Evolutionary conservation across 768 basidiomycete genomes (phyloP), one percentile per base, ranked within the genome.

Genomic region (Hemileccinum impolitum): DNA sequence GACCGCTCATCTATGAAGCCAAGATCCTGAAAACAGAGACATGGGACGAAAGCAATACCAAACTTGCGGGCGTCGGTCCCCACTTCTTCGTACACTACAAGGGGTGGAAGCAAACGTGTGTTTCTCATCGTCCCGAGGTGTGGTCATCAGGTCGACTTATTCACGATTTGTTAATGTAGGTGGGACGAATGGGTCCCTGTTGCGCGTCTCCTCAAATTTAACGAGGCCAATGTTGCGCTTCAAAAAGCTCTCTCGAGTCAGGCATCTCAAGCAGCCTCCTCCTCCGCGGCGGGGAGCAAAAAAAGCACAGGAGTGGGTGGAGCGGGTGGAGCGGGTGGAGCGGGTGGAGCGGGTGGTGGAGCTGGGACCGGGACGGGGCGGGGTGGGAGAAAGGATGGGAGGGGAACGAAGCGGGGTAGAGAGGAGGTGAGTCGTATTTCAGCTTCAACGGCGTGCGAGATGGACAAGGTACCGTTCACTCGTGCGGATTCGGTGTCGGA

Each of bases 31-130:
- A 83, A 57, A 64, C 68, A 11, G 82, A 85, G 51, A 76, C 71
- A 35, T 85, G 82, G 70, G 81, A 84, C 50, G 84, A 86, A 57
- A 68, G 74, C 15, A 83, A 74, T 47, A 79, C 84, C 1, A 74
- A 79, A 36, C 76, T 79, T 6, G 81, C 83, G 6, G 65, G 69
- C 10, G 67, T 78, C 3, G 95, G 94, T 6, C 80, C 82, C 4
- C 91, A 95, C 60, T 97, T 91, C 70, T 85, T 89, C 52, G 94
- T 99, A 34, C 96, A 99, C 68, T 99, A 99, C 77, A 96, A 97
- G 69, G 96, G 96, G 9, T 99, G 96, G 96, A 99, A 97, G 67
- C 89, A 92, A 68, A 94, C 91, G 92, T 94, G 12, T 28, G 2
- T 40, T 35, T 44, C 39, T 38, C 31, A n/a, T 43, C 15, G 25